Evolutionary conservation across 495 filamentous ascomycete species (phyloP), one percentile per base, ranked within the genome.

Genomic region (Cenococcum geophilum): DNA sequence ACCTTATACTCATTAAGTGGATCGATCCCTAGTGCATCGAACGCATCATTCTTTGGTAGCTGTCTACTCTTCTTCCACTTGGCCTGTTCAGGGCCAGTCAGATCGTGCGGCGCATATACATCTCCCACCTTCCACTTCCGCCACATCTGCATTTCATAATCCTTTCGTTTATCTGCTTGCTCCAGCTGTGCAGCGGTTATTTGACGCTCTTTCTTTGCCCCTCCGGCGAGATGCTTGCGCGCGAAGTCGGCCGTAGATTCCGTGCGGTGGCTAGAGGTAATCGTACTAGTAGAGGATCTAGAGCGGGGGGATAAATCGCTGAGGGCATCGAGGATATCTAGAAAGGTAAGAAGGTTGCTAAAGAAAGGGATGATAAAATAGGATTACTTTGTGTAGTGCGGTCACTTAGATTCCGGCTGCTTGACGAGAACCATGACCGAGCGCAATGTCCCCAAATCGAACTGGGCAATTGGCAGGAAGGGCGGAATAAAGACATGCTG

Each of bases 51-150:
- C 25, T 68, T 66, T 54, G 79, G 80, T 57, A 70, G 73, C 57
- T 77, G 74, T 61, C 76, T 78, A 78, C 83, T 87, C 75, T 88
- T 89, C 72, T 71, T 76, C 71, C 71, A 74, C 57, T 76, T 76
- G 27, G 50, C 42, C 83, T 86, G 85, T 79, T 95, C 90, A 57
- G 76, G 72, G 8, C 83, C 76, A 59, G 81, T 85, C 56, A 98
- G 75, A 78, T 98, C 93, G 72, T 91, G 88, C 43, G 95, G 95
- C 43, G 91, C 81, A 73, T 97, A 97, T 50, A 95, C 78, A 72
- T 96, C 91, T 69, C 93, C 93, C 10, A 74, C 63, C 65, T 74
- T 76, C 83, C 85, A 97, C 18, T 80, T 77, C 54, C 89, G 71
- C 55, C 53, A 54, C 9, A 68, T 54, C 35, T 68, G 65, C 32